A percentile compares a stretch with the other conserved stretches of the same genome.
These are phyloP conservation scores for Pyracantha coccinea DNA, from an alignment of 331 rosid species.

Conservation along the genomic window DNA sequence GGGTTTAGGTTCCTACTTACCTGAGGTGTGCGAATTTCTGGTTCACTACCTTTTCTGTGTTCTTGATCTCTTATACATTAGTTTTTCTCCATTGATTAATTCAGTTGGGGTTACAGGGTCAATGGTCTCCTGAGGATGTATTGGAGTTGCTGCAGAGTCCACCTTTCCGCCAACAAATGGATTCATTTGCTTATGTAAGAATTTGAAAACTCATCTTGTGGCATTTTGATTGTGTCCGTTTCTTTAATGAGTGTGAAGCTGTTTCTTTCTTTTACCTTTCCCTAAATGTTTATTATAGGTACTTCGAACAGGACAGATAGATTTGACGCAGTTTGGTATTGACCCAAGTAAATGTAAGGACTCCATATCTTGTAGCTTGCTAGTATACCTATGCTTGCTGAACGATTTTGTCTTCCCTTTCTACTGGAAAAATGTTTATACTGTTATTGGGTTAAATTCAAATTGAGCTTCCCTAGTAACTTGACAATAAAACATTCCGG, in stretches of 20 bases:
- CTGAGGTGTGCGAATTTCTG: conserved; percentile 53
- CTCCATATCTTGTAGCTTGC: conserved; percentile 1
- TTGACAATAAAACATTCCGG: too few species aligned
- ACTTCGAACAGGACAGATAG: conserved; percentile 91
- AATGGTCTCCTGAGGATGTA: conserved; percentile 77
- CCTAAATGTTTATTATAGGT: conserved; percentile 31
- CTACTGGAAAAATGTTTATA: not conserved
- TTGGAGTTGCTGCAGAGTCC: conserved; percentile 89
- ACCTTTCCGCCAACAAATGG: conserved; percentile 92
- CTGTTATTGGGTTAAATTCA: not conserved
- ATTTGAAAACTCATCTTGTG: conserved; percentile 1
- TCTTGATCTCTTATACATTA: not conserved
- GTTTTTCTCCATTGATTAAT: not conserved
- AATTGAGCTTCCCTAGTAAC: not conserved
- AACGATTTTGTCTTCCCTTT: not conserved
- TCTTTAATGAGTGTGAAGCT: not conserved
- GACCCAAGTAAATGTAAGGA: conserved; percentile 94
- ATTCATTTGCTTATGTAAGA: conserved; percentile 85
- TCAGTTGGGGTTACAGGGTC: conserved; percentile 47
- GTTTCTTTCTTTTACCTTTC: not conserved
- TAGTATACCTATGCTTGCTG: not conserved
- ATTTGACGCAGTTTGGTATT: conserved; percentile 90
- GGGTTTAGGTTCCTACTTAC: conserved; percentile 66
- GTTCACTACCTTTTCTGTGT: conserved; percentile 4
- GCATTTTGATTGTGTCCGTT: not conserved